phyloP scores from a whole-genome alignment of 2,329 filamentous ascomycete genomes.

The Colletotrichum salicis region DNA sequence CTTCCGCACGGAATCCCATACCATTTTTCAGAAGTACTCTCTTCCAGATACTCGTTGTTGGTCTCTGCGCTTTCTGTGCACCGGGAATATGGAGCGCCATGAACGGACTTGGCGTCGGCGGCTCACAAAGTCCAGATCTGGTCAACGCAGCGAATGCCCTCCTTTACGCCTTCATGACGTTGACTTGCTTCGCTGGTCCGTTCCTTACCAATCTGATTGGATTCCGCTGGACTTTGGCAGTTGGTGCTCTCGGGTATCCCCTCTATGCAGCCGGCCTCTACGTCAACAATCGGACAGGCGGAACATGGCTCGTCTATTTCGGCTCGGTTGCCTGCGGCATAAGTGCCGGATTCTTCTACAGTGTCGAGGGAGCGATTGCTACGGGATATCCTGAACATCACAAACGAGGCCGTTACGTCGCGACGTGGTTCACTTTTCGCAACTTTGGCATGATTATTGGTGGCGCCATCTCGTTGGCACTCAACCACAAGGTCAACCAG shows the following conservation, averaged over 20 bases:
- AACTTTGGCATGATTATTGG: slow-evolving; percentile 58
- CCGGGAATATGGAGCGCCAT: slow-evolving; percentile 56
- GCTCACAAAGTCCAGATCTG: slow-evolving; percentile 52
- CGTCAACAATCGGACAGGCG: slow-evolving; percentile 70
- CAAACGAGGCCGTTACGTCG: slow-evolving; percentile 67
- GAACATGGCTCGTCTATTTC: slow-evolving; percentile 52
- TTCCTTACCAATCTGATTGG: slow-evolving; percentile 51
- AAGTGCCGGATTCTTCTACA: slow-evolving; percentile 75
- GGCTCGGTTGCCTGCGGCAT: slow-evolving; percentile 53
- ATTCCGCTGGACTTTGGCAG: slow-evolving; percentile 49
- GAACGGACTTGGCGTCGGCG: slow-evolving; percentile 51
- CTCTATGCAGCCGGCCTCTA: slow-evolving; percentile 67
- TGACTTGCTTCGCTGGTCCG: slow-evolving; percentile 53
- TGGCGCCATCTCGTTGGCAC: slow-evolving; percentile 59
- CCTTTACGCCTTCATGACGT: slow-evolving; percentile 56
- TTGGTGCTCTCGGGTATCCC: slow-evolving; percentile 68
- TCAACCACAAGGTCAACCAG: slow-evolving; percentile 53
- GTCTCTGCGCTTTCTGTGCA: slow-evolving; percentile 52
- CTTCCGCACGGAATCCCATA: not conserved
- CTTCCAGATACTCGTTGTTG: slow-evolving; percentile 53
- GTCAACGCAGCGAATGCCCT: slow-evolving; percentile 58
- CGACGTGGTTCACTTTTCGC: slow-evolving; percentile 56
- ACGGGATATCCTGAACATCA: slow-evolving; percentile 72
- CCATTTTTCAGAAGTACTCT: slow-evolving; percentile 43
- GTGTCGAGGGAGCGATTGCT: slow-evolving; percentile 73